Base-by-base conservation (phyloP, 2,329 filamentous ascomycete genomes). In the Teratosphaeria destructans region DNA sequence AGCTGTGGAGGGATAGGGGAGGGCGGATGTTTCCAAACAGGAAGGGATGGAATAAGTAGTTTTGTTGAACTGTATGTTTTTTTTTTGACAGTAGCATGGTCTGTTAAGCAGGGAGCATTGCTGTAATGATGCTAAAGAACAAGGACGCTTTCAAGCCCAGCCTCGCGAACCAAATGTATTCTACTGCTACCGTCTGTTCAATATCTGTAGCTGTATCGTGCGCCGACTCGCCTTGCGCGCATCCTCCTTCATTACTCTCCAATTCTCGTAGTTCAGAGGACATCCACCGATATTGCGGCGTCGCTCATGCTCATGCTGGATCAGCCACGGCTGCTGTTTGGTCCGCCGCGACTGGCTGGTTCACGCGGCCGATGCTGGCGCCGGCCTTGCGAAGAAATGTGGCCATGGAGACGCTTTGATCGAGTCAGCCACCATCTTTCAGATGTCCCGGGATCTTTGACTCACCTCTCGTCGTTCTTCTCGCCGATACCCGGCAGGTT, bases 361-460 rank as follows among this genome's bases (percentile, higher is more conserved):
- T 62, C 32, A 59, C 61, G 39, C 62, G 62, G 37, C 66, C 61
- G 16, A 68, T 59, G 12, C 54, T 47, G 1, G 59, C 59, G 27
- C 67, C 67, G 1, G 67, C 71, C 37, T 61, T 59, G 53, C 65
- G 68, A 59, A 65, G 54, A 55, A 70, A 70, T 32, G 68, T 64
- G 7, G 65, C 66, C 47, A 68, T 57, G 52, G 61, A 63, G 23
- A 70, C 62, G 11, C 65, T 68, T 37, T 27, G 8, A 58, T 10
- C 4, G 1, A 34, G 59, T 47, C 55, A 47, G 39, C 37, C 32
- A 52, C 54, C 37, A 5, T 23, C 39, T 14, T 52, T 53, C 32
- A n/a, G 16, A 37, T 37, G 7, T 10, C 27, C 10, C 11, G 16
- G 1, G 27, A n/a, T 55, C 19, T 6, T 12, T 10, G 49, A 62